Evolutionary conservation across 352 stramenopile species (phyloP), one percentile per base, ranked within the genome.

Genomic region (Lagenidium giganteum): DNA sequence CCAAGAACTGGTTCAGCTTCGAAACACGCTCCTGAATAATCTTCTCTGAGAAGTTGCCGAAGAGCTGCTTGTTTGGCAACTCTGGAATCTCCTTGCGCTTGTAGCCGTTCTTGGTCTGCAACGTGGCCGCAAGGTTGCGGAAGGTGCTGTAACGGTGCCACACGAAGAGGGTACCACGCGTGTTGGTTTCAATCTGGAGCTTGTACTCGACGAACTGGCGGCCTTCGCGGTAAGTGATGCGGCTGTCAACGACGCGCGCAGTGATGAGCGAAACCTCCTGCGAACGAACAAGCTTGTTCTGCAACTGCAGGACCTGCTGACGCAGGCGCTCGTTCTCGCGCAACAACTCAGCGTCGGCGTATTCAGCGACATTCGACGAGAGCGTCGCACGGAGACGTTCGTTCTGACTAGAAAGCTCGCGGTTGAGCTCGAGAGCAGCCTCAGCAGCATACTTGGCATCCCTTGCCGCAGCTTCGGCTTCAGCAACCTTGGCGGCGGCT

Each of bases 401-500:
- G 42, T 68, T 68, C 44, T 68, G 47, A 14, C 40, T 29, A 12
- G 57, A 54, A 28, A 68, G 39, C 22, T 64, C 58, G 24, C 54
- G 52, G 55, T 69, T 69, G 20, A 65, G 48, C 30, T 59, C 52
- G 2, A 69, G 36, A 3, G 54, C 59, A 4, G 52, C 50, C 42
- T 65, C 52, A 2, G 55, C 59, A 14, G 54, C 54, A 22, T 70
- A 53, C 45, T 90, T 87, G 8, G 78, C 78, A 36, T 90, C 78
- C n/a, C 76, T 62, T 11, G 78, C 78, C 1, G 72, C 72, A 13
- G 75, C 61, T 32, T 90, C 78, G 0, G 78, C 78, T 40, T 90
- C 78, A 0, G 78, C 78, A 27, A 90, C 78, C 57, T 86, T 87
- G 3, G 70, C 69, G 1, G 75, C 79, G 1, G 75, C 79, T 46